These are phyloP conservation scores for Ophiostoma sp. DNA, from an alignment of 2,329 filamentous ascomycete genomes.

Conservation along the genomic window DNA sequence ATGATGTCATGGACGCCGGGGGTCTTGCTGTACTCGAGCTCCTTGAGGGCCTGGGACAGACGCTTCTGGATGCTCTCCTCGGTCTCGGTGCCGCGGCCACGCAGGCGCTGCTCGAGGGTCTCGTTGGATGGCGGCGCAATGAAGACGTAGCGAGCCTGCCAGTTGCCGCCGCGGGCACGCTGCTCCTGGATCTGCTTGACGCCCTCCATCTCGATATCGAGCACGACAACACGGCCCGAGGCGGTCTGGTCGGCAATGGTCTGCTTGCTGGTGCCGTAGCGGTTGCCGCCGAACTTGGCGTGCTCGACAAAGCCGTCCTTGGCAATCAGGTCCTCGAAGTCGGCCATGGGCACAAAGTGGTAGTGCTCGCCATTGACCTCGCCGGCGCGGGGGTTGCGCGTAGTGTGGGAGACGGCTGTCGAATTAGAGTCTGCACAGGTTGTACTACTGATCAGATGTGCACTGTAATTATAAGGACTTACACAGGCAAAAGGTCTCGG, in stretches of 20 bases:
- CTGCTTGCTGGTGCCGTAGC: slow-evolving; percentile 77
- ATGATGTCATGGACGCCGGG: slow-evolving; percentile 51
- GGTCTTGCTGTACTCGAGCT: slow-evolving; percentile 67
- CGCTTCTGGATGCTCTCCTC: slow-evolving; percentile 67
- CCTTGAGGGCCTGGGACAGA: slow-evolving; percentile 64
- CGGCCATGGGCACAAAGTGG: slow-evolving; percentile 64
- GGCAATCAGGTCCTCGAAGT: slow-evolving; percentile 64
- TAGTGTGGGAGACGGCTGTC: slow-evolving; percentile 65
- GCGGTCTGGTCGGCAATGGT: slow-evolving; percentile 60
- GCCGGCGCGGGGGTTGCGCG: slow-evolving; percentile 66
- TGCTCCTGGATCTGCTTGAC: slow-evolving; percentile 72
- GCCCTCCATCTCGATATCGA: slow-evolving; percentile 98
- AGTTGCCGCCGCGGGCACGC: slow-evolving; percentile 48
- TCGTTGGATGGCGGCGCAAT: slow-evolving; percentile 73
- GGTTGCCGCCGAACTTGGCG: slow-evolving; percentile 78
- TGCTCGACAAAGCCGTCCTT: slow-evolving; percentile 74
- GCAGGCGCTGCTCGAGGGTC: slow-evolving; percentile 66
- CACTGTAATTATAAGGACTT: slow-evolving; percentile 34
- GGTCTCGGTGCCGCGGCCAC: slow-evolving; percentile 71
- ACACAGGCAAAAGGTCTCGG: slow-evolving; percentile 28
- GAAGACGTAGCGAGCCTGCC: slow-evolving; percentile 75
- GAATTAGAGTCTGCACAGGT: neutral
- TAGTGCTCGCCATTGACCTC: slow-evolving; percentile 77
- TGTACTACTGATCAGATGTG: neutral
- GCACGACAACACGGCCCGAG: slow-evolving; percentile 68